These are phyloP conservation scores for Venturiaceae sp. DNA, from an alignment of 2,329 filamentous ascomycete genomes.

Conservation along the genomic window DNA sequence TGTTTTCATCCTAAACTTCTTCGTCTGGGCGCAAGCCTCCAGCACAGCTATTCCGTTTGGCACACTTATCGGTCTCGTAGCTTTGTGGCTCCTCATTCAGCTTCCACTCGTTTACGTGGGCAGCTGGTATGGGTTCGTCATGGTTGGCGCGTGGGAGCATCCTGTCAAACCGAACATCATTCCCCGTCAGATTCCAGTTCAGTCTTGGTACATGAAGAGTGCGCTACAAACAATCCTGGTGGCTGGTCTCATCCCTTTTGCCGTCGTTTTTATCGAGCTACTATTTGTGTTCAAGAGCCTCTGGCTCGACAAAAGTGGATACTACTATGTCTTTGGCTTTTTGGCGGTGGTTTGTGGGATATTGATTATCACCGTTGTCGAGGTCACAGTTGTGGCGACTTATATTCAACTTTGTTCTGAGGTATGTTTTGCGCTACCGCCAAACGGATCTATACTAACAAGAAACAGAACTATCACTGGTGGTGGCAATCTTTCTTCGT, in stretches of 20 bases:
- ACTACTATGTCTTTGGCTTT: constrained; percentile 89
- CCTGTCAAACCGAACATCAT: constrained; percentile 68
- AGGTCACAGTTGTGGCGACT: constrained; percentile 74
- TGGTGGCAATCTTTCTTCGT: constrained; percentile 85
- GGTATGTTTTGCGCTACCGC: constrained; percentile 30
- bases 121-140: constrained; percentile 65
- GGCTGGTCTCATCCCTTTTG: constrained; percentile 72
- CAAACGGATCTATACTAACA: constrained; percentile 10
- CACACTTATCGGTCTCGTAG: constrained; percentile 61
- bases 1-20: constrained; percentile 74
- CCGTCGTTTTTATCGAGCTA: constrained; percentile 80
- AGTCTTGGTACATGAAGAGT: constrained; percentile 66
- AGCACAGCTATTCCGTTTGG: constrained; percentile 80
- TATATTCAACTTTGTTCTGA: constrained; percentile 77
- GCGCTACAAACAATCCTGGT: constrained; percentile 52
- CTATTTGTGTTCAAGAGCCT: constrained; percentile 79
- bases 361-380: constrained; percentile 65
- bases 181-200: constrained; percentile 62
- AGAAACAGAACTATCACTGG: constrained; percentile 66
- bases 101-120: constrained; percentile 76
- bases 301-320: constrained; percentile 85
- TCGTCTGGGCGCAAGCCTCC: constrained; percentile 83
- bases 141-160: constrained; percentile 63
- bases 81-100: constrained; percentile 78
- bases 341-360: constrained; percentile 64